Evolutionary conservation across 805 yeast genomes (phyloP).

Genomic region (Candida patagonica): DNA sequence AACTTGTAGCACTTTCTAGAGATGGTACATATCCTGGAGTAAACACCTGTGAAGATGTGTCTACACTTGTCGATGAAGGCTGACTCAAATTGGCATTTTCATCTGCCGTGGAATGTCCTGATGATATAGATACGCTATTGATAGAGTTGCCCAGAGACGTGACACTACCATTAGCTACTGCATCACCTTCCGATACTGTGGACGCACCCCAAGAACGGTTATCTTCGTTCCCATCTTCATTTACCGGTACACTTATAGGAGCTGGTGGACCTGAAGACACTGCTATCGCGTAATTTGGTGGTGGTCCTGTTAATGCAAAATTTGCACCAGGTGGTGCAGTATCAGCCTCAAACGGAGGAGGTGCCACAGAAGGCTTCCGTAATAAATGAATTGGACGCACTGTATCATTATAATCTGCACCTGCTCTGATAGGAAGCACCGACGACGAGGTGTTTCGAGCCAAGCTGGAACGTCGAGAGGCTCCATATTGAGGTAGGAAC

Average conservation of each 20-base stretch:
- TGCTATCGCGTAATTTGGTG: conserved; percentile 15
- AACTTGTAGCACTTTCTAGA: not conserved
- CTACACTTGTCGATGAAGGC: not conserved
- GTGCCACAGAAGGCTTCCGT: conserved; percentile 48
- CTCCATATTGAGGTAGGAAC: conserved; percentile 30
- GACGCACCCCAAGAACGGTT: too few relatives aligned
- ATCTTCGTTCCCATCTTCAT: not conserved
- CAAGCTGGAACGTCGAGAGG: conserved; percentile 12
- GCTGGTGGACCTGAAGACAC: conserved; percentile 4
- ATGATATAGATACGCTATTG: not conserved
- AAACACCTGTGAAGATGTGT: not conserved
- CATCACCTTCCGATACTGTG: not conserved
- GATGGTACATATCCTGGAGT: not conserved
- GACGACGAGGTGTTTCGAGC: conserved; percentile 10
- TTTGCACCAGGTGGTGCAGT: conserved; percentile 13
- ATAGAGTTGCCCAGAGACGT: not conserved
- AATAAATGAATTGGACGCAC: conserved; percentile 44
- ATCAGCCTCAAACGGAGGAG: conserved; percentile 45
- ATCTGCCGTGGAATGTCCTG: not conserved
- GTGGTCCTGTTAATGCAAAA: conserved; percentile 5
- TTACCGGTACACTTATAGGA: conserved; percentile 1
- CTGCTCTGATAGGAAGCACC: conserved; percentile 6
- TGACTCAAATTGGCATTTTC: not conserved
- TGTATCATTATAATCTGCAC: not conserved
- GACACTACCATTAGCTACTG: not conserved